Evolutionary conservation across 2,329 filamentous ascomycete species (phyloP), one percentile per base, ranked within the genome.

Genomic region (Phialemoniopsis sp.): DNA sequence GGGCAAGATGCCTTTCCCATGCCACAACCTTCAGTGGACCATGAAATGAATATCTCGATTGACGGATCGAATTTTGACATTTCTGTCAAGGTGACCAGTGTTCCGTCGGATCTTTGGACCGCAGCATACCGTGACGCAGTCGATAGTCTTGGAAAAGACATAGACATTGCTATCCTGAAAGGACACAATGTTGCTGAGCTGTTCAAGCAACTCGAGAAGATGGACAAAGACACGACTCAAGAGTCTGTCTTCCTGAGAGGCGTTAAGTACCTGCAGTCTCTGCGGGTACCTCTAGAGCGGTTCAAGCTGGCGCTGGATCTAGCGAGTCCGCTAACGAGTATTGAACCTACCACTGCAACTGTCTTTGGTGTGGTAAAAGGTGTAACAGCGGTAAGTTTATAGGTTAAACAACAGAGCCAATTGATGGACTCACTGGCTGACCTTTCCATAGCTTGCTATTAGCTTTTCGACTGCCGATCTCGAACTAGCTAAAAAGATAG

Each of bases 111-210:
- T 39, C 43, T 56, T 36, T 57, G 51, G 54, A 56, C 46, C 44
- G 42, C 50, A 38, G 53, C 52, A 41, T 56, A 50, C 36, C 48
- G 50, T 32, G 51, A 57, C 39, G 53, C 50, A 39, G 44, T 55
- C 30, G 46, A 50, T 12, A 50, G 47, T 43, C 42, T 56, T 29
- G 40, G 49, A 7, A 42, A 55, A 38, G 48, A 52, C 21, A 42
- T 52, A 41, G 47, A 52, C 37, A 40, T 47, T 40, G 48, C 48
- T 33, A 49, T 50, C 40, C 47, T 54, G 13, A 44, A 54, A 34
- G 48, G 51, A 36, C 48, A 51, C 34, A 49, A 49, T 39, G 43
- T 51, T 28, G 48, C 18, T 16, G 42, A 50, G 43, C 38, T 57
- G 34, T 53, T 57, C 40, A 41, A 33, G 38, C 36, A 53, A 34